Base-by-base conservation (phyloP, 192 early-diverging fungal species). In the Spizellomyces punctatus region DNA sequence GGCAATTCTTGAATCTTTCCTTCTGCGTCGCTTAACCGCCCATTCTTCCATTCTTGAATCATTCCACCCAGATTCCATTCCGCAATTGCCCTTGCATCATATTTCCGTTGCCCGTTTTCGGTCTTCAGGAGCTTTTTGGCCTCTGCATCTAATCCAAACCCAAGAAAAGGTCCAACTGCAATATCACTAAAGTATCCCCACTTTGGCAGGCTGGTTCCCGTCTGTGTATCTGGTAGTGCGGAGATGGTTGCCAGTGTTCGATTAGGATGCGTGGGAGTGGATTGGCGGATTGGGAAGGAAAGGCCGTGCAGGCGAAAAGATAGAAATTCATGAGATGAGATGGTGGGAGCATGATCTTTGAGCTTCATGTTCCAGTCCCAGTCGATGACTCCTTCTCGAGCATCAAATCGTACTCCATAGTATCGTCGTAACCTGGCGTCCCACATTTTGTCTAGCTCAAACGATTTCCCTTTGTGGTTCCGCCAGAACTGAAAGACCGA, bases 331-430 rank as follows among this genome's bases (percentile, higher is more conserved):
- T 48, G 44, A 12, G 17, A 12, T 42, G 46, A 27, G 41, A 63
- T 36, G 6, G 68, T 75, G 8, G 66, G 60, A 36, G 52, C 58
- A 16, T 45, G 60, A 49, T 79, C 80, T 45, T 49, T 48, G 36
- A 89, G 71, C 73, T 86, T 86, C 84, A 89, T 86, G 71, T 86
- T 75, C 67, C 77, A 89, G 67, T 89, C 87, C 87, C 87, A 89
- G 57, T 89, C 87, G 49, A 86, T 57, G 8, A 76, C 68, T 63
- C 81, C 80, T 17, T 85, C 86, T 36, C 83, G 76, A 6, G 69
- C 47, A 49, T 88, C 87, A 65, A 82, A 89, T 12, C 84, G 67
- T 5, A 49, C 43, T 16, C 76, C 76, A 56, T 78, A 76, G 12
- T 73, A 66, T 10, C 45, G n/a, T 7, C 79, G 66, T 17, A 86